A percentile compares a stretch with the other conserved stretches of the same genome.
These are phyloP conservation scores for Fusarium hostae DNA, from an alignment of 2,329 filamentous ascomycete genomes.

Conservation along the genomic window DNA sequence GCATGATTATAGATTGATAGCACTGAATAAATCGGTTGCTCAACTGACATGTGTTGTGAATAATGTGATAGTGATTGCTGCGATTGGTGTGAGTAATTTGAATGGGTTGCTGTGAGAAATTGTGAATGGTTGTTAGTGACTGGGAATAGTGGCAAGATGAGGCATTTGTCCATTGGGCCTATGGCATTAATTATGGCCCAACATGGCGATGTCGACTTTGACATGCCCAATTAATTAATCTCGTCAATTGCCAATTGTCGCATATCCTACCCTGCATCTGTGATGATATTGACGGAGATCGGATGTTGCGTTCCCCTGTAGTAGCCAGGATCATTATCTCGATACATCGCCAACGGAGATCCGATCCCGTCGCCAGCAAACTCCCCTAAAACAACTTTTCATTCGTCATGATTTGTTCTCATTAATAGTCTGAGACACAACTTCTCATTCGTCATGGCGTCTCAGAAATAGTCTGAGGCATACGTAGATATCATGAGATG, in stretches of 20 bases:
- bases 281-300: not conserved
- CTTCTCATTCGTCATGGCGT: not conserved
- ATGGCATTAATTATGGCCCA: not conserved
- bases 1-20: conserved; percentile 34
- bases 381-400: not conserved
- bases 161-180: not conserved
- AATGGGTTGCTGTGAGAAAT: accelerated
- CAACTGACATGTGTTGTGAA: not conserved
- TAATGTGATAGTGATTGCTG: not conserved
- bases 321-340: conserved; percentile 3
- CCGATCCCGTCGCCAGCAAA: not conserved
- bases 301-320: not conserved
- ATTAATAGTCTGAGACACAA: not conserved
- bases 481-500: conserved; percentile 5
- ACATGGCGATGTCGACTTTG: not conserved
- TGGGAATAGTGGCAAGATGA: not conserved
- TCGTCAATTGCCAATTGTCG: not conserved
- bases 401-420: not conserved
- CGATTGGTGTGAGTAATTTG: not conserved
- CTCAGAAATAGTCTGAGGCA: not conserved
- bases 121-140: not conserved
- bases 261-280: not conserved
- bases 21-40: conserved; percentile 33
- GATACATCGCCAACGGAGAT: not conserved
- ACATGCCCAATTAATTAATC: not conserved